Conservation (phyloP, 129 eudicot genomes). For the Tagetes patula region DNA sequence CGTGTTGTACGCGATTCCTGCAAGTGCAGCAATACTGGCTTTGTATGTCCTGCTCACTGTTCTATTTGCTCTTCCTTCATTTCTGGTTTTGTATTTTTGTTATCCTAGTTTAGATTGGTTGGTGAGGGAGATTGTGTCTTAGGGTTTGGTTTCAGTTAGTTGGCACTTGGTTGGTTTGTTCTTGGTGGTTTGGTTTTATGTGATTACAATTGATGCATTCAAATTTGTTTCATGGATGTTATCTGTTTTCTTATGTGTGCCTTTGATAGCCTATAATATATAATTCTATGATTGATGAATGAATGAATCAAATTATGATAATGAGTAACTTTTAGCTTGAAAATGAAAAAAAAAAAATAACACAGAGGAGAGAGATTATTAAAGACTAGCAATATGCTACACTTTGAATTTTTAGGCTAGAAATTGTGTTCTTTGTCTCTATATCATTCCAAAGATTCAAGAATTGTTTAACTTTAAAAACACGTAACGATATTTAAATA, state of each 20-base stretch:
- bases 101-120: constrained; percentile 86
- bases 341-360: too few relatives aligned
- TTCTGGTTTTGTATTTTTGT: constrained; percentile 63
- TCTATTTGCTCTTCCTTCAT: constrained; percentile 63
- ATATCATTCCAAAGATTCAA: too few relatives aligned
- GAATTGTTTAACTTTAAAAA: too few relatives aligned
- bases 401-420: too few relatives aligned
- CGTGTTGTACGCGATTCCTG: constrained; percentile 59
- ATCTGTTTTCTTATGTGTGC: background rate
- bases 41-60: constrained; percentile 55
- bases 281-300: background rate
- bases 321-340: background rate
- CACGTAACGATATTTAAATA: too few relatives aligned
- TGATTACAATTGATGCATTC: constrained; percentile 13
- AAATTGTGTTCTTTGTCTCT: too few relatives aligned
- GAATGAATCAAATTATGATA: background rate
- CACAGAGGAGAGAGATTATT: too few relatives aligned
- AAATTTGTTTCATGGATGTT: background rate
- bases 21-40: constrained; percentile 57
- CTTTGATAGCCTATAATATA: background rate
- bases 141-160: constrained; percentile 23
- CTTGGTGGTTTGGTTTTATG: background rate
- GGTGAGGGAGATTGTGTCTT: constrained; percentile 58
- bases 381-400: too few relatives aligned
- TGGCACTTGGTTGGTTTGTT: background rate